Evolutionary conservation across 352 stramenopile genomes (phyloP).

Genomic region (Nothophytophthora sp.): DNA sequence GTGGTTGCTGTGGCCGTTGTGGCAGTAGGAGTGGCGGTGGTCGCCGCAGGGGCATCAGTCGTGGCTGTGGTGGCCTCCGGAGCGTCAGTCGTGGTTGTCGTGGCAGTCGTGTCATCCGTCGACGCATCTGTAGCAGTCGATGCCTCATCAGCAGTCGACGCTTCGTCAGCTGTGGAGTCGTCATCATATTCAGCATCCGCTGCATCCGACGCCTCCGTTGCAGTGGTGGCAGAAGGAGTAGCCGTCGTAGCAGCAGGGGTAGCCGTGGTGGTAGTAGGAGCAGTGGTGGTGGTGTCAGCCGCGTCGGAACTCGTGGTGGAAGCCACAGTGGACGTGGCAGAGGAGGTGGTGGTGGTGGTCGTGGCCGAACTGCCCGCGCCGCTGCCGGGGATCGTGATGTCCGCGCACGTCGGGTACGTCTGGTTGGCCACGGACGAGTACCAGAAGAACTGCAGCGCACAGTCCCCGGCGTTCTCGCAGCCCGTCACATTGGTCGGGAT

Average conservation of each 20-base stretch:
- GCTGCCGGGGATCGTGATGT: constrained; percentile 26
- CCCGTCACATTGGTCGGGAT: constrained; percentile 36
- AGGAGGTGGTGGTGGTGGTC: constrained; percentile 8
- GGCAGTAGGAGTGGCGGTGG: constrained; percentile 1
- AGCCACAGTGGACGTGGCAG: constrained; percentile 2
- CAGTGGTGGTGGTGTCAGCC: background rate
- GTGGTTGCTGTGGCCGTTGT: constrained; percentile 6
- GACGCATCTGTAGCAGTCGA: too few relatives aligned
- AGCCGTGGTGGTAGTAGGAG: background rate
- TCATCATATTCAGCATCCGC: too few relatives aligned
- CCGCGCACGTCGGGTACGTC: constrained; percentile 29
- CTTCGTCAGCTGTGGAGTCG: too few relatives aligned
- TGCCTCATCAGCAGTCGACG: too few relatives aligned
- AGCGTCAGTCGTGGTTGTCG: constrained; percentile 8
- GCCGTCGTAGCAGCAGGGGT: background rate
- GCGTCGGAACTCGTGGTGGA: constrained; percentile 6
- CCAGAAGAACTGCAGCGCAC: constrained; percentile 32
- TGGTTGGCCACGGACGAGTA: constrained; percentile 28
- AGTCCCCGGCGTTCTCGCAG: constrained; percentile 33
- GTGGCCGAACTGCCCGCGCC: constrained; percentile 5
- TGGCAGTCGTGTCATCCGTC: background rate
- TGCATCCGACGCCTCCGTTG: too few relatives aligned
- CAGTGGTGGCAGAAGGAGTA: too few relatives aligned
- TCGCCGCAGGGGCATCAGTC: constrained; percentile 1
- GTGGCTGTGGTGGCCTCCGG: constrained; percentile 7